Base-by-base conservation (phyloP, 768 basidiomycete genomes). In the Cytidiella melzeri region DNA sequence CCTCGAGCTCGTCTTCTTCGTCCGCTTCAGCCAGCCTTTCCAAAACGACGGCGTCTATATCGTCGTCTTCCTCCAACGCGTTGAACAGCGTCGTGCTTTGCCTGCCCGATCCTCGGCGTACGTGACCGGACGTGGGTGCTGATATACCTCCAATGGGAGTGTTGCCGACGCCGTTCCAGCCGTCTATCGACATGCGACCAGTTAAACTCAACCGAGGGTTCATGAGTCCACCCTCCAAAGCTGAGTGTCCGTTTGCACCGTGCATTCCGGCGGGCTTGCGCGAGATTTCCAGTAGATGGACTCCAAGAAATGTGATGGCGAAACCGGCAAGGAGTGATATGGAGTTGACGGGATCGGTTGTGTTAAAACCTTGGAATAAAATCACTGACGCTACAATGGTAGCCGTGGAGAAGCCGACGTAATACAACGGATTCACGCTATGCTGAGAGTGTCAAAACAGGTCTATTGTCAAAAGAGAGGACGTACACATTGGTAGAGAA, bases 401-500 rank as follows among this genome's bases (percentile, higher is more conserved):
- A 4, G 87, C 85, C 2, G 89, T 88, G 15, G 92, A 91, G 72
- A 99, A 99, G 65, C 90, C 86, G 66, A 97, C 95, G 61, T 93
- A 97, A 69, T 98, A 98, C 74, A 96, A 87, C 0, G 94, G 95
- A 65, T 98, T 98, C 45, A 98, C 94, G 43, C 92, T 95, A 34
- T 15, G 30, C 46, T 18, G 20, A 19, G 39, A 20, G 34, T 3
- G 48, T 51, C 25, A n/a, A n/a, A n/a, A n/a, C n/a, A n/a, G n/a
- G n/a, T n/a, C n/a, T n/a, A n/a, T n/a, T n/a, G n/a, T n/a, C n/a
- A n/a, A n/a, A n/a, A n/a, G n/a, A n/a, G n/a, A n/a, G n/a, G 12
- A 76, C 91, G 55, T 77, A 95, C 92, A 97, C 90, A 62, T 98
- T 98, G 39, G 94, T 96, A 2, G 92, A 93, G 67, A 97, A 98